Evolutionary conservation across 2,329 filamentous ascomycete genomes (phyloP).

Genomic region (Dryadomyces quercivorus): DNA sequence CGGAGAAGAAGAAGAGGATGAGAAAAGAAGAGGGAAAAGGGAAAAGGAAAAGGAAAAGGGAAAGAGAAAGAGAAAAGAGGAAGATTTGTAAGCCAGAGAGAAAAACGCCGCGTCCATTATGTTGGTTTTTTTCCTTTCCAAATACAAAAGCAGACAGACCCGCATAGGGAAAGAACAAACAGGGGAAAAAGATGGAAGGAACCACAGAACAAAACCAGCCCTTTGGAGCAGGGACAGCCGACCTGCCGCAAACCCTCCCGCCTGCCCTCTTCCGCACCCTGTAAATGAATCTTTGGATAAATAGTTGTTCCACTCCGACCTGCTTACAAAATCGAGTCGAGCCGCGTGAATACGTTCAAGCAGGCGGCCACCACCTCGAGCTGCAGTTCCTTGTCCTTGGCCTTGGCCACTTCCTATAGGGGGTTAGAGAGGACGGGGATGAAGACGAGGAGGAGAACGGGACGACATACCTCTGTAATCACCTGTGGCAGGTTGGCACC

Average conservation of each 20-base stretch:
- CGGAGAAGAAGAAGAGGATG: background rate
- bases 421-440: constrained; percentile 1
- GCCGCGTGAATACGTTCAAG: constrained; percentile 90
- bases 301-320: background rate
- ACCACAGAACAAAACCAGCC: constrained; percentile 39
- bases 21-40: background rate
- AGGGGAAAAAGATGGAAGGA: constrained; percentile 10
- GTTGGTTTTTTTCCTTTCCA: constrained; percentile 8
- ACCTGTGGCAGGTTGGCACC: constrained; percentile 86
- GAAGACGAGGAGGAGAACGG: background rate
- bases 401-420: constrained; percentile 60
- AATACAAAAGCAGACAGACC: constrained; percentile 2
- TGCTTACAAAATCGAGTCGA: constrained; percentile 80
- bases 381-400: constrained; percentile 90
- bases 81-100: background rate
- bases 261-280: background rate
- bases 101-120: constrained; percentile 5
- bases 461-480: constrained; percentile 54
- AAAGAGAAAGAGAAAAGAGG: background rate
- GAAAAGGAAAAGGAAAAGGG: background rate
- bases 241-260: background rate
- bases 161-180: constrained; percentile 1
- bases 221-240: constrained; percentile 39
- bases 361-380: constrained; percentile 95
- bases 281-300: background rate